These are phyloP conservation scores for Cokeromyces recurvatus DNA, from an alignment of 371 early-diverging fungal species.

Conservation along the genomic window DNA sequence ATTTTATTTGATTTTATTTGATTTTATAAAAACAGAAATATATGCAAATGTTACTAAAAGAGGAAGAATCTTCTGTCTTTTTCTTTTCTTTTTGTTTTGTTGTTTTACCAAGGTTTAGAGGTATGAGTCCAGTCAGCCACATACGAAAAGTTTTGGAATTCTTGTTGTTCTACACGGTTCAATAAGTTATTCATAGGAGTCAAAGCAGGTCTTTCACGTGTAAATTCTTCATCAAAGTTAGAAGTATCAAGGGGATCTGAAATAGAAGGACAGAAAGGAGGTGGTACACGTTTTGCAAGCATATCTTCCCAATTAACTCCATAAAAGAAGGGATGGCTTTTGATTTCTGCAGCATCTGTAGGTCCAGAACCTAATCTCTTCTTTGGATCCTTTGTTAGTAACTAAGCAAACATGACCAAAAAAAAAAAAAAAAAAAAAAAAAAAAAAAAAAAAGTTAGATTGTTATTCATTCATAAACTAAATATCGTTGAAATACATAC, in stretches of 20 bases:
- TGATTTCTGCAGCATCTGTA: constrained; percentile 89
- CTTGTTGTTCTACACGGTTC: constrained; percentile 80
- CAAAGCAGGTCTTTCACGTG: constrained; percentile 84
- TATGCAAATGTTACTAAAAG: too few relatives aligned
- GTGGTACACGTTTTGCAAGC: constrained; percentile 72
- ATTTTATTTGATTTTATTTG: not conserved
- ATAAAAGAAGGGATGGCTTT: constrained; percentile 89
- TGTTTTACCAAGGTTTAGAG: not conserved
- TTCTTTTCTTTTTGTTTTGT: too few relatives aligned
- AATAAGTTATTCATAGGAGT: constrained; percentile 85
- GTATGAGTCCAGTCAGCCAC: constrained; percentile 64
- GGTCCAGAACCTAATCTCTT: constrained; percentile 83
- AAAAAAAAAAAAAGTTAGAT: not conserved
- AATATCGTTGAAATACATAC: constrained; percentile 42
- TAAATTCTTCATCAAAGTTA: constrained; percentile 96
- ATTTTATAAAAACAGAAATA: not conserved
- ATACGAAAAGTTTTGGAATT: constrained; percentile 90
- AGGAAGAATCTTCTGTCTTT: too few relatives aligned
- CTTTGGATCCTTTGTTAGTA: constrained; percentile 85
- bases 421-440: too few relatives aligned
- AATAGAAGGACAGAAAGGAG: constrained; percentile 88
- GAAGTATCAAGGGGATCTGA: constrained; percentile 84
- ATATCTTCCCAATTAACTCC: constrained; percentile 95
- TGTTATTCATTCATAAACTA: not conserved
- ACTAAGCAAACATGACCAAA: too few relatives aligned